These are phyloP conservation scores for Microsporum ferrugineum DNA, from an alignment of 2,329 filamentous ascomycete genomes.

Conservation along the genomic window DNA sequence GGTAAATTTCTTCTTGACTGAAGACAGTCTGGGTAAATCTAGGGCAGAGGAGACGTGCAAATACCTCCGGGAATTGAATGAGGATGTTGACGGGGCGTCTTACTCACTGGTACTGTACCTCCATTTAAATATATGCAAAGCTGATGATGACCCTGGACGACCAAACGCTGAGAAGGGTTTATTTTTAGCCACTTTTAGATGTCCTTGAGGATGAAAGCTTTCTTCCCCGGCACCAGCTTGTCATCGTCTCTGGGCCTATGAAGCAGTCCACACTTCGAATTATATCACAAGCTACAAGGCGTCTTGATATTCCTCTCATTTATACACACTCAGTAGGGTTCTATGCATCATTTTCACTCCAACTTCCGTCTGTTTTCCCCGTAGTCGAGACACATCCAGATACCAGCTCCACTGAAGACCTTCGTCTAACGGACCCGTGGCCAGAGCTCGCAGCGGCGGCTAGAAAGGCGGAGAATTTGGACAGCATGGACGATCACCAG, in stretches of 20 bases:
- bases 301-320: conserved; percentile 60
- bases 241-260: conserved; percentile 51
- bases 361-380: conserved; percentile 67
- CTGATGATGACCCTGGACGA: neutral
- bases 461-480: conserved; percentile 53
- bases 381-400: conserved; percentile 95
- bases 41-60: conserved; percentile 68
- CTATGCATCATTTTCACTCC: conserved; percentile 77
- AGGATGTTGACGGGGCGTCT: conserved; percentile 72
- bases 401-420: conserved; percentile 68
- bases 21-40: conserved; percentile 61
- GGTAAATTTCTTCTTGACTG: conserved; percentile 92
- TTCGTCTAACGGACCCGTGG: conserved; percentile 79
- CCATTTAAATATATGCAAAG: neutral
- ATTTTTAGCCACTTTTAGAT: conserved; percentile 26
- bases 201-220: conserved; percentile 30
- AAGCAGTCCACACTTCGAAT: conserved; percentile 40
- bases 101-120: conserved; percentile 42
- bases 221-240: conserved; percentile 44
- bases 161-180: conserved; percentile 7
- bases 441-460: conserved; percentile 62
- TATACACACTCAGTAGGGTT: conserved; percentile 84
- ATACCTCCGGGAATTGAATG: conserved; percentile 76
- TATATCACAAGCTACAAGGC: conserved; percentile 41
- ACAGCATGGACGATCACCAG: conserved; percentile 60